These are phyloP conservation scores for Fusarium keratoplasticum DNA, from an alignment of 2,329 filamentous ascomycete species.

Conservation along the genomic window DNA sequence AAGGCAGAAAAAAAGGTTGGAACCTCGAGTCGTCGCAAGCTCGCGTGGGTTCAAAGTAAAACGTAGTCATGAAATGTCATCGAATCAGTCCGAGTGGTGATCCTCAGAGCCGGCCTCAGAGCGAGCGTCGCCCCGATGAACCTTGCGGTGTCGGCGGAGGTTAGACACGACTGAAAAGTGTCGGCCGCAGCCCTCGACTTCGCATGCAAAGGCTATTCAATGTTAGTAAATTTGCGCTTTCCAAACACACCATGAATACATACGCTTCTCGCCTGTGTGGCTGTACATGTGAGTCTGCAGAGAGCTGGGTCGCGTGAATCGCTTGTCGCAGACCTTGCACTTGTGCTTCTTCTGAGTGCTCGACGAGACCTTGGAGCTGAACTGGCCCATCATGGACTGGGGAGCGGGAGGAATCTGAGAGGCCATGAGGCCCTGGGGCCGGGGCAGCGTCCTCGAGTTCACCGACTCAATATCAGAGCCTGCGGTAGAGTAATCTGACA, in stretches of 20 bases:
- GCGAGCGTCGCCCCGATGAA: slow-evolving; percentile 79
- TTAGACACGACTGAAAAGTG: slow-evolving; percentile 99
- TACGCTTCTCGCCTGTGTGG: slow-evolving; percentile 98
- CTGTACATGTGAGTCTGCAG: slow-evolving; percentile 99
- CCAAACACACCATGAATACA: slow-evolving; percentile 54
- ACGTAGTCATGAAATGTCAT: not conserved
- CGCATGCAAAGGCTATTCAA: slow-evolving; percentile 84
- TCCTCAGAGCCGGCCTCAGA: slow-evolving; percentile 74
- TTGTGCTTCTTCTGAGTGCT: slow-evolving; percentile 99
- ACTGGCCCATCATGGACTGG: slow-evolving; percentile 98
- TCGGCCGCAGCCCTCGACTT: slow-evolving; percentile 93
- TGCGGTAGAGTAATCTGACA: slow-evolving; percentile 92
- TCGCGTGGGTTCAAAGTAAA: not conserved
- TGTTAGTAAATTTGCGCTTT: slow-evolving; percentile 18
- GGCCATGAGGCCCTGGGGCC: slow-evolving; percentile 73
- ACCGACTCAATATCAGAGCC: slow-evolving; percentile 88
- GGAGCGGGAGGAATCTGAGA: slow-evolving; percentile 82
- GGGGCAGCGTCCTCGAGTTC: slow-evolving; percentile 83
- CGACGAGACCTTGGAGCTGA: slow-evolving; percentile 95
- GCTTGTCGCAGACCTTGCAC: slow-evolving; percentile 98
- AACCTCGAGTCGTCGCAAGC: not conserved
- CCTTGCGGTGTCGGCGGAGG: slow-evolving; percentile 92
- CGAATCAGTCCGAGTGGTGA: slow-evolving; percentile 67
- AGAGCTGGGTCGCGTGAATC: slow-evolving; percentile 93
- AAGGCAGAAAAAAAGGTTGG: slow-evolving; percentile 15